These are phyloP conservation scores for Diaporthe citrichinensis DNA, from an alignment of 2,329 filamentous ascomycete species.

Conservation along the genomic window DNA sequence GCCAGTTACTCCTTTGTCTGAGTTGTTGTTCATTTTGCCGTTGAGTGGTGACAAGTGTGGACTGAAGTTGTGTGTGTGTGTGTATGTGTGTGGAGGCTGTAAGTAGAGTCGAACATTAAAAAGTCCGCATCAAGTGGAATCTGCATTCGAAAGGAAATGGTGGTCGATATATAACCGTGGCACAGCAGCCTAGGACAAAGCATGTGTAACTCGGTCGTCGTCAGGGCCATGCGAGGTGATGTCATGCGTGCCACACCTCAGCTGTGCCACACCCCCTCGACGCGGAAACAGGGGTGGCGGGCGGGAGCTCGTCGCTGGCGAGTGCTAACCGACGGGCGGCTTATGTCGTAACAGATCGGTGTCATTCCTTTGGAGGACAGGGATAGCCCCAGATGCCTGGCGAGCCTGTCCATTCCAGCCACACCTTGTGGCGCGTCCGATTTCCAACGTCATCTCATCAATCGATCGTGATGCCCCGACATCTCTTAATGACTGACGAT, in stretches of 20 bases:
- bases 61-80: no score
- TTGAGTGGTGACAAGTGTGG: no score
- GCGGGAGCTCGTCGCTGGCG: constrained; percentile 4
- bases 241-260: constrained; percentile 33
- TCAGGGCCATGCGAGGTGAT: constrained; percentile 30
- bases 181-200: constrained; percentile 12
- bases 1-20: no score
- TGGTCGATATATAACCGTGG: constrained; percentile 4
- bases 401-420: not conserved
- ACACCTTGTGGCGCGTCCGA: constrained; percentile 17
- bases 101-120: not conserved
- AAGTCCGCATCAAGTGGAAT: not conserved
- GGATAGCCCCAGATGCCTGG: not conserved
- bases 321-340: not conserved
- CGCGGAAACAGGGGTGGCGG: not conserved
- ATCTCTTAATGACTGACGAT: not conserved
- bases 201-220: not conserved
- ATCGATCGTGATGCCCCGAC: not conserved
- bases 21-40: no score
- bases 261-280: constrained; percentile 19
- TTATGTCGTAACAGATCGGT: not conserved
- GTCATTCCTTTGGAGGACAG: not conserved
- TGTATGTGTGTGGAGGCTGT: not conserved
- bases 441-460: constrained; percentile 26
- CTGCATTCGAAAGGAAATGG: not conserved